These are phyloP conservation scores for Trametes cinnabarina DNA, from an alignment of 768 basidiomycete genomes.

Conservation along the genomic window DNA sequence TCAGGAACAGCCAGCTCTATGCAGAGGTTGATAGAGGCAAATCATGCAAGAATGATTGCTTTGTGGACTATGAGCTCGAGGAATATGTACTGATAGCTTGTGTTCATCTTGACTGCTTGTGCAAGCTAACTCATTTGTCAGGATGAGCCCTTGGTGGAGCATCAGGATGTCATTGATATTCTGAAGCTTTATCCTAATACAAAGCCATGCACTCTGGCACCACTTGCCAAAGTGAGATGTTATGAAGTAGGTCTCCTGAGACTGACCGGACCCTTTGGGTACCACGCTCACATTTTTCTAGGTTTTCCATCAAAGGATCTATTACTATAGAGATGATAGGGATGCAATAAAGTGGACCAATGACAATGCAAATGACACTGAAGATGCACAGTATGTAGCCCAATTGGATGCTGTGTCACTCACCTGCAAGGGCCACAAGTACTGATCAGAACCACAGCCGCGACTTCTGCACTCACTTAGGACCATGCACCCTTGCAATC, in stretches of 20 bases:
- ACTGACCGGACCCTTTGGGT: no score
- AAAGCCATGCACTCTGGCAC: constrained; percentile 51
- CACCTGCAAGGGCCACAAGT: not conserved
- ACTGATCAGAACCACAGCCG: not conserved
- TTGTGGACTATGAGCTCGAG: not conserved
- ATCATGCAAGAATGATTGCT: not conserved
- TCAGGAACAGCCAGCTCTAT: not conserved
- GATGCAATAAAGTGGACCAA: no score
- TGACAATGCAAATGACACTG: no score
- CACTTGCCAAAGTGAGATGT: constrained; percentile 45
- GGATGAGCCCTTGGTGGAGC: not conserved
- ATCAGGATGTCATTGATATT: constrained; percentile 26
- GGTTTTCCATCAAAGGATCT: constrained; percentile 8
- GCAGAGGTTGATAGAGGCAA: not conserved
- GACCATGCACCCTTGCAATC: not conserved
- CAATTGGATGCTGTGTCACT: no score
- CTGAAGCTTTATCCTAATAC: constrained; percentile 46
- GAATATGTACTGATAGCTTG: no score
- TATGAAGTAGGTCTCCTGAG: no score
- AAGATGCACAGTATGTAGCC: no score
- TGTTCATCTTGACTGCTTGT: no score
- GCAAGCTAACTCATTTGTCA: no score
- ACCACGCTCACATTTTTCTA: not conserved
- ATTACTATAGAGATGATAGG: not conserved
- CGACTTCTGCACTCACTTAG: not conserved